Base-by-base conservation (phyloP, 805 yeast species). In the Candida chilensis region DNA sequence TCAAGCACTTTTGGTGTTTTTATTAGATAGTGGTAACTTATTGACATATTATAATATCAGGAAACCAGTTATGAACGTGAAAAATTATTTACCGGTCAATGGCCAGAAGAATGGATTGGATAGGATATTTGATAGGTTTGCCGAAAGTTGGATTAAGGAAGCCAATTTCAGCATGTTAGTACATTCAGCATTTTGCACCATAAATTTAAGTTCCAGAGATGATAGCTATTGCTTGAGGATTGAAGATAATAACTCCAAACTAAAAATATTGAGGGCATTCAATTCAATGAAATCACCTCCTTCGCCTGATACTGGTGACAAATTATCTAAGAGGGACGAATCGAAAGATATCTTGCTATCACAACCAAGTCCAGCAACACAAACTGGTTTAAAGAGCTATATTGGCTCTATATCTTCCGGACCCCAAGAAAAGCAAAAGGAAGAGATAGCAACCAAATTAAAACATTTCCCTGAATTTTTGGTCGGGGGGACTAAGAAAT, bases 111-210 rank as follows among this genome's bases (percentile, higher is more conserved):
- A 27, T 20, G 26, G 13, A n/a, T 25, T 33, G 5, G 30, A 38
- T 9, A 25, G 31, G 15, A 52, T 52, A 27, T 54, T 54, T 32
- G 60, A 53, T 32, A 30, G 27, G 5, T 41, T 52, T 40, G 59
- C 59, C 3, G 32, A 37, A 14, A 38, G 31, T 9, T 52, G 57
- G 59, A 36, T 52, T 8, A 32, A 36, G 4, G 33, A 28, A 5
- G 34, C 43, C 5, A 39, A 32, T 16, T 48, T 42, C 28, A 44
- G 46, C 8, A 45, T 42, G 13, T 39, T 54, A 11, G 32, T 51
- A 2, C 41, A 42, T 10, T 50, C 59, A 1, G 32, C 40, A 2
- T 53, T 49, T 32, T 54, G 60, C 29, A 42, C 47, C 10, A 42
- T 46, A 5, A 40, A 40, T 27, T 10, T 33, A 1, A 14, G 31